Conservation (phyloP, 2,329 filamentous ascomycete genomes). For the Juglanconis juglandina region DNA sequence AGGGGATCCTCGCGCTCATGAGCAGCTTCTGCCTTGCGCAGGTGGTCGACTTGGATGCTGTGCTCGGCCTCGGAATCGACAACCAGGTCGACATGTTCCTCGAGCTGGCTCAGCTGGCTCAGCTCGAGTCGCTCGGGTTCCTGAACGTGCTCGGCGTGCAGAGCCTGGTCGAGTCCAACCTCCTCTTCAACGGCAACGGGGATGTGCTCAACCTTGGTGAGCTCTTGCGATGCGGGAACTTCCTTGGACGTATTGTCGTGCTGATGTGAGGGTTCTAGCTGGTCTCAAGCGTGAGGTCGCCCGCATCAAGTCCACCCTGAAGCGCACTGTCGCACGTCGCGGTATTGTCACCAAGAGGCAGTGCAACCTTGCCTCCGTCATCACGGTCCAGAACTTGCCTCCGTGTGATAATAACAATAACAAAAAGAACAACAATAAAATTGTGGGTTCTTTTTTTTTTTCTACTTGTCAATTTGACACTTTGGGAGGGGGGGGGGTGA, state of each 20-base stretch:
- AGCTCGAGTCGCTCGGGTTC: conserved; percentile 29
- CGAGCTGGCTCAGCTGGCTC: conserved; percentile 30
- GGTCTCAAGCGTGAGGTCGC: conserved; percentile 29
- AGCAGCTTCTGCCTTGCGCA: conserved; percentile 27
- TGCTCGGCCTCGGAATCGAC: conserved; percentile 23
- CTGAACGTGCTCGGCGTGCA: conserved; percentile 26
- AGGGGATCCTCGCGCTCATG: conserved; percentile 29
- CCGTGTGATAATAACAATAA: neutral
- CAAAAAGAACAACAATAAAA: neutral
- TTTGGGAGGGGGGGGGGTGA: no score
- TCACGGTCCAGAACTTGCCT: conserved; percentile 5
- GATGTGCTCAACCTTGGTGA: conserved; percentile 22
- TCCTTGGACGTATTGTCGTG: neutral
- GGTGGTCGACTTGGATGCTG: conserved; percentile 23
- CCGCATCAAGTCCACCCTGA: conserved; percentile 25
- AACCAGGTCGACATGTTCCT: conserved; percentile 30
- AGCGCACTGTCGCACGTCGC: conserved; percentile 22
- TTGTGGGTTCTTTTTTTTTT: neutral
- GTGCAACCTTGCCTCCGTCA: conserved; percentile 12
- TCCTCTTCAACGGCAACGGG: conserved; percentile 19
- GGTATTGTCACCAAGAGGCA: conserved; percentile 25
- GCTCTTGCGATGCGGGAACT: conserved; percentile 7
- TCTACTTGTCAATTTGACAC: neutral
- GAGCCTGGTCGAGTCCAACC: conserved; percentile 26
- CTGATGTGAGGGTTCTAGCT: conserved; percentile 15